Evolutionary conservation across 1,284 basidiomycete species (phyloP).

Genomic region (Malassezia equina): DNA sequence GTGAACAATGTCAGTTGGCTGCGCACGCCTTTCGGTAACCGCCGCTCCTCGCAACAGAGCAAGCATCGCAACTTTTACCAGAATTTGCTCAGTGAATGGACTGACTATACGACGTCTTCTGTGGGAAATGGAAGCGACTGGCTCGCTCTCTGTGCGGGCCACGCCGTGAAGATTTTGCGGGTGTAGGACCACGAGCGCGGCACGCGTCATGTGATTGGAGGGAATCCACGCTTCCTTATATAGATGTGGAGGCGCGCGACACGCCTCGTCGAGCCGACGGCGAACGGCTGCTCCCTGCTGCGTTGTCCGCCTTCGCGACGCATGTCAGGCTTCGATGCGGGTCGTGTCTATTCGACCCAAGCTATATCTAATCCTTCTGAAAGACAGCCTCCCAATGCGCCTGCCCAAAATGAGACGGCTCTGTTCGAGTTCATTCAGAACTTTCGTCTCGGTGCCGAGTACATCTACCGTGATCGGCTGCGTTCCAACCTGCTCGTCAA

Average conservation of each 20-base stretch:
- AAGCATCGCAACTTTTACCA: constrained; percentile 23
- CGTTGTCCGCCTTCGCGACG: not conserved
- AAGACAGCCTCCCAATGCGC: constrained; percentile 41
- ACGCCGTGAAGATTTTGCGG: constrained; percentile 19
- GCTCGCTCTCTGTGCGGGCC: constrained; percentile 23
- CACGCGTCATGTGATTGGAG: constrained; percentile 1
- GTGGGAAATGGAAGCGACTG: constrained; percentile 14
- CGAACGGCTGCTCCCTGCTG: not conserved
- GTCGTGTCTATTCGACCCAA: constrained; percentile 41
- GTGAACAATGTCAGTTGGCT: constrained; percentile 47
- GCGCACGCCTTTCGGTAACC: constrained; percentile 21
- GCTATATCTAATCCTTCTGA: constrained; percentile 34
- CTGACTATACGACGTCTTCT: constrained; percentile 29
- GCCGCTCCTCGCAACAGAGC: constrained; percentile 17
- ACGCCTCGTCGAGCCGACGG: not conserved
- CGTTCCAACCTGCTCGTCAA: constrained; percentile 80
- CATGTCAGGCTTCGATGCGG: constrained; percentile 48
- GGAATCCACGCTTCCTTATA: not conserved
- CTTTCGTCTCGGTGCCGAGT: constrained; percentile 44
- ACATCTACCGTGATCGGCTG: constrained; percentile 65
- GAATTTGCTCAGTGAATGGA: constrained; percentile 44
- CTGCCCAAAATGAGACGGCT: constrained; percentile 40
- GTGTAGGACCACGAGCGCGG: constrained; percentile 19
- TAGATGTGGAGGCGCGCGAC: not conserved
- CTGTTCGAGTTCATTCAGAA: constrained; percentile 46